Percentiles rank a stretch among this genome's conserved stretches.
Evolutionary conservation across 1,284 basidiomycete genomes (phyloP).

Genomic region (Volvariella volvacea): DNA sequence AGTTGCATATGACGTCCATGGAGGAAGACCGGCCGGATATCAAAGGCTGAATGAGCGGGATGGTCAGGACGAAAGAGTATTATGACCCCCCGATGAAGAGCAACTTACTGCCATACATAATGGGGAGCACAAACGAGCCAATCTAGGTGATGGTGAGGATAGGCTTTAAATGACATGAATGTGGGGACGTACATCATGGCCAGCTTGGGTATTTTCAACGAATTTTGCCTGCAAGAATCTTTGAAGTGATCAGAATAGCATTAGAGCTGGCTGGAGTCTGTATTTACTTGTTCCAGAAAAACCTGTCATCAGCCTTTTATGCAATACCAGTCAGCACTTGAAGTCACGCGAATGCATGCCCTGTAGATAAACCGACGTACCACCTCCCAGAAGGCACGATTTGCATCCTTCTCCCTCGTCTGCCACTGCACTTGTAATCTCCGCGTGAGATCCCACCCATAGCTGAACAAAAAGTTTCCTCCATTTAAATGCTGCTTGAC

Average conservation of each 20-base stretch:
- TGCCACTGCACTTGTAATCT: conserved; percentile 82
- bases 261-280: conserved; percentile 9
- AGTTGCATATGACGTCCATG: conserved; percentile 80
- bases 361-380: conserved; percentile 32
- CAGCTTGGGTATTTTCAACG: conserved; percentile 50
- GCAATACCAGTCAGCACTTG: conserved; percentile 2
- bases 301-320: conserved; percentile 82
- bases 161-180: conserved; percentile 3
- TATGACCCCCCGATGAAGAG: conserved; percentile 17
- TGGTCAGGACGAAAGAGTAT: conserved; percentile 6
- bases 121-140: conserved; percentile 84
- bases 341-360: conserved; percentile 8
- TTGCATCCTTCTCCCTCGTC: conserved; percentile 38
- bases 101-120: conserved; percentile 82
- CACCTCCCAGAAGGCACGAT: conserved; percentile 68
- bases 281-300: conserved; percentile 95
- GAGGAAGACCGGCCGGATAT: conserved; percentile 74
- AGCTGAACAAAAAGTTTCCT: conserved; percentile 86
- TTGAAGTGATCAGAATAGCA: conserved; percentile 8
- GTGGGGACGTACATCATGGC: conserved; percentile 44
- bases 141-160: conserved; percentile 41
- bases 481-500: conserved; percentile 81
- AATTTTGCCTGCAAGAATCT: conserved; percentile 71
- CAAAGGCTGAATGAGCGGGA: conserved; percentile 77
- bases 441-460: conserved; percentile 87